phyloP scores from a whole-genome alignment of 805 yeast genomes.

The Pichia sporocuriosa region DNA sequence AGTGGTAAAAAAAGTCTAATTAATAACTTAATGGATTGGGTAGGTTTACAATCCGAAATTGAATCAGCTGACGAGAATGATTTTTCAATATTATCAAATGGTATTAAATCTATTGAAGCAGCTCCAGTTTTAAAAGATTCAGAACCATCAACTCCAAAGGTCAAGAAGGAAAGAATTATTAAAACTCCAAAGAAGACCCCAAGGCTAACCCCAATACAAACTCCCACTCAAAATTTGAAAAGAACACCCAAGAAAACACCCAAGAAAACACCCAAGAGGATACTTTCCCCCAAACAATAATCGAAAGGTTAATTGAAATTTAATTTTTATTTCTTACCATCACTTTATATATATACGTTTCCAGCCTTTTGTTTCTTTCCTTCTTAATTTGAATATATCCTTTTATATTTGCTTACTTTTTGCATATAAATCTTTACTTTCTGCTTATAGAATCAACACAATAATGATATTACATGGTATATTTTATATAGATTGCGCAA shows the following conservation, averaged over 20 bases:
- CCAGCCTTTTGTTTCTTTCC: too few species aligned
- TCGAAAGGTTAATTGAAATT: too few species aligned
- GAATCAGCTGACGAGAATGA: conserved; percentile 14
- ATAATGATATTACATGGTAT: too few species aligned
- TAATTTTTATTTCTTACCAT: too few species aligned
- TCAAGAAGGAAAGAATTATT: neutral
- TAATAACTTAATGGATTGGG: conserved; percentile 32
- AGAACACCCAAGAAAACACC: neutral
- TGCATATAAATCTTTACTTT: too few species aligned
- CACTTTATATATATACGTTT: too few species aligned
- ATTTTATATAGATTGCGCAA: too few species aligned
- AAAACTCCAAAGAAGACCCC: conserved; percentile 4
- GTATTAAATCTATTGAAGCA: too few species aligned
- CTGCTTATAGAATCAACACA: too few species aligned
- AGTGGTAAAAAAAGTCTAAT: conserved; percentile 26
- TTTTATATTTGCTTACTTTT: too few species aligned
- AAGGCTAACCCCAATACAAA: neutral
- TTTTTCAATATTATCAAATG: neutral
- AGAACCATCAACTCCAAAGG: conserved; percentile 1
- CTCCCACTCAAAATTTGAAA: neutral
- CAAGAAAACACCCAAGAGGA: neutral
- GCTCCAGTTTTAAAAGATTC: neutral
- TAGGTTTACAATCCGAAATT: conserved; percentile 26
- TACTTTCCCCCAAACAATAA: too few species aligned
- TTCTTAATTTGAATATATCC: too few species aligned